Base-by-base conservation (phyloP, 805 yeast genomes). In the Scheffersomyces coipomensis region DNA sequence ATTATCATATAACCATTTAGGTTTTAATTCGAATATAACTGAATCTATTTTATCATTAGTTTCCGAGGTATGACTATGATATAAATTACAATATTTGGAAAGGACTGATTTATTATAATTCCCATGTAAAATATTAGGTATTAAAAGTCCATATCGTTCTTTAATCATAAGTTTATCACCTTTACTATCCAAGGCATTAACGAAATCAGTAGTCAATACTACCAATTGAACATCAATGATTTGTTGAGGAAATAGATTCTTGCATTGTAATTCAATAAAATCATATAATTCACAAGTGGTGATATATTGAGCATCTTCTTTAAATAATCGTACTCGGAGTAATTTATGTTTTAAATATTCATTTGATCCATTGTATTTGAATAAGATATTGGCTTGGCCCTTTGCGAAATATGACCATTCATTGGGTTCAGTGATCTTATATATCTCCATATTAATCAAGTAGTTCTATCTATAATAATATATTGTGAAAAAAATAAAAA, bases 1-100 rank as follows among this genome's bases (percentile, higher is more conserved):
- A 27, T 77, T 71, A 45, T 68, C 75, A 23, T 62, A 52, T 11
- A 81, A 62, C 85, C 85, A 80, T 54, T 80, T 80, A 1, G 86
- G 86, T 51, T 80, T 80, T 47, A 79, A 63, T 46, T 80, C 83
- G 11, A 76, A 51, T 2, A 67, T 60, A 1, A 57, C 48, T 5
- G 58, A 52, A 30, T 44, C 45, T 32, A 37, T 34, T 10, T 22
- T 25, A 33, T 32, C 29, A 34, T 42, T 35, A n/a, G 9, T 16
- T 24, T 8, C 13, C 7, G 6, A 43, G 33, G 3, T 40, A 38
- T 22, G 39, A 16, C 33, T 38, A 31, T 45, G 43, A 33, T 54
- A 54, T 7, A 72, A 47, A 12, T 62, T 66, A 43, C 63, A 66
- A 42, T 68, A 60, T 25, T 70, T 71, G 22, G 68, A 66, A 13